Evolutionary conservation across 2,329 filamentous ascomycete genomes (phyloP).

Genomic region (Cercospora zeae-maydis): DNA sequence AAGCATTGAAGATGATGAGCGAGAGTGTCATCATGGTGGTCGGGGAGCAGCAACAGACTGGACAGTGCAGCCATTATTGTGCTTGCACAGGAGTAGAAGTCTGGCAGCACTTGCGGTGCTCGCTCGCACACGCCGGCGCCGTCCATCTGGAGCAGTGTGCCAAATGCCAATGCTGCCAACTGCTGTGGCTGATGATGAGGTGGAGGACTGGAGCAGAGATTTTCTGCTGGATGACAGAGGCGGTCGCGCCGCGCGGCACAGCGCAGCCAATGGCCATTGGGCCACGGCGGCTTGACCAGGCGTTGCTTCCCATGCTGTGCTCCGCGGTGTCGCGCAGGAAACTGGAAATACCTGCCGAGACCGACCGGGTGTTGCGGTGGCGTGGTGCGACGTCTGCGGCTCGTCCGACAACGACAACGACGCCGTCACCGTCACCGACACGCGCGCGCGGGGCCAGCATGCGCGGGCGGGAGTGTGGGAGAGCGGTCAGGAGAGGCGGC

Average conservation of each 20-base stretch:
- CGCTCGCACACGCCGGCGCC: not conserved
- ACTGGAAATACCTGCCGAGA: slow-evolving; percentile 13
- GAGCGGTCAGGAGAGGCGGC: not conserved
- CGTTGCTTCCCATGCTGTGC: slow-evolving; percentile 12
- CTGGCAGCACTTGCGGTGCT: slow-evolving; percentile 4
- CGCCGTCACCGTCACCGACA: too few species aligned
- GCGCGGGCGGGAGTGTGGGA: not conserved
- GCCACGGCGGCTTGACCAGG: slow-evolving; percentile 14
- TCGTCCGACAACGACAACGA: not conserved
- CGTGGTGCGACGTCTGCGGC: slow-evolving; percentile 9
- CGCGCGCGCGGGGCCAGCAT: too few species aligned
- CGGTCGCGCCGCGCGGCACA: slow-evolving; percentile 16
- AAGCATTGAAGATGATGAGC: not conserved
- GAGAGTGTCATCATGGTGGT: not conserved
- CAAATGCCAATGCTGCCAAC: too few species aligned
- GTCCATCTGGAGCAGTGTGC: too few species aligned
- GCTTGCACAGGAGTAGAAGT: not conserved
- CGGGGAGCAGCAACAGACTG: slow-evolving; percentile 1
- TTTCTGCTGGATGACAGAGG: slow-evolving; percentile 11
- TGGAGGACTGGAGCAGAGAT: slow-evolving; percentile 18
- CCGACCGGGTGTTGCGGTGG: slow-evolving; percentile 14
- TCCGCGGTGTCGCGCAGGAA: slow-evolving; percentile 9
- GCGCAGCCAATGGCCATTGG: slow-evolving; percentile 10
- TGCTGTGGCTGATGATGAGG: slow-evolving; percentile 1
- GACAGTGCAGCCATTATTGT: not conserved